Evolutionary conservation across 1,139 yeast species (phyloP), one percentile per base, ranked within the genome.

Genomic region (Yamadazyma atmosphaerica): DNA sequence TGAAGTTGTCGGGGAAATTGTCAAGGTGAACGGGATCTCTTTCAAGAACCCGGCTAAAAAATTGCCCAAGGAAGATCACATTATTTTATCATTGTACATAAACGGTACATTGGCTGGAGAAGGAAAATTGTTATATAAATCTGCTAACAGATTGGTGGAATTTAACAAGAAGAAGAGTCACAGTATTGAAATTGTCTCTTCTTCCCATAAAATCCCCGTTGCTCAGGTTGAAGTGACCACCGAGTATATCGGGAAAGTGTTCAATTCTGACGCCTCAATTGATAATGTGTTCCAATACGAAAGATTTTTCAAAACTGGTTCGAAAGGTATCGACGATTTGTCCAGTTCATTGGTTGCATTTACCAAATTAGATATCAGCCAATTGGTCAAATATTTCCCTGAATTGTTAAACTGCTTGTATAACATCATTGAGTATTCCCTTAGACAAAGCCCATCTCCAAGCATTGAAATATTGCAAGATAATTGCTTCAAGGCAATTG

Each of bases 1-100:
- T 35, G 96, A 88, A 58, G 72, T 78, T 9, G 68, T 85, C 45
- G 94, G 94, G 28, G 92, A 84, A 56, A 72, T 77, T 40, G 69
- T 84, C 35, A 75, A 80, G 52, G 68, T 83, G 18, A 73, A 75
- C 42, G 97, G 85, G 36, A 65, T 83, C 23, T 72, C 76, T 2
- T 51, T 57, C 41, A 65, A 65, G 44, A 54, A 52, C 35, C 56
- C 62, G 1, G 50, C 58, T 14, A 64, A 61, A 42, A 64, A 61
- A 41, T 38, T 55, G 29, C 66, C 68, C 7, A 61, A 63, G 42
- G 78, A 77, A 41, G 94, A 86, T 52, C 67, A 67, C 38, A 61
- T 87, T 39, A 60, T 70, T 25, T 67, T 87, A 40, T 70, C 76
- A n/a, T 70, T 85, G 26, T 86, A 72, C 50, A 69, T 78, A 29